These are phyloP conservation scores for Apiotrichum siamense DNA, from an alignment of 1,284 basidiomycete genomes.

Conservation along the genomic window DNA sequence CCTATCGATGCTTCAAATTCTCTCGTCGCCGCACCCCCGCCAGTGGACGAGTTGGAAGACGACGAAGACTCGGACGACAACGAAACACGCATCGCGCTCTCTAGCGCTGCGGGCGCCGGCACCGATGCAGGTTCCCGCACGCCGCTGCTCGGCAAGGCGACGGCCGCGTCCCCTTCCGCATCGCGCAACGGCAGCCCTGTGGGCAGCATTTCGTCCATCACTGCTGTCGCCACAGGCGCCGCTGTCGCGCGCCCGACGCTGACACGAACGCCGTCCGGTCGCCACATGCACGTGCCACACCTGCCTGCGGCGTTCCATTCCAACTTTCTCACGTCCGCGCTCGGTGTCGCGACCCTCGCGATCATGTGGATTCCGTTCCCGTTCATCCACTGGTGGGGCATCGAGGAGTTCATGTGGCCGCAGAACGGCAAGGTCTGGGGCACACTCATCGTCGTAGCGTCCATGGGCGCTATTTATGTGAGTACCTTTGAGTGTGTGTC, in stretches of 20 bases:
- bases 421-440: conserved; percentile 17
- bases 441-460: conserved; percentile 28
- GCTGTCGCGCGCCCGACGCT: neutral
- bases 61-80: conserved; percentile 12
- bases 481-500: conserved; percentile 8
- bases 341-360: conserved; percentile 40
- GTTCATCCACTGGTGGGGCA: conserved; percentile 32
- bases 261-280: neutral
- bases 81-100: conserved; percentile 7
- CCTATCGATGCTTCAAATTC: neutral
- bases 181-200: neutral
- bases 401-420: conserved; percentile 38
- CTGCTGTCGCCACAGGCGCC: too few species aligned
- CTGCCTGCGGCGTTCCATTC: conserved; percentile 43
- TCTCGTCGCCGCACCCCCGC: conserved; percentile 6
- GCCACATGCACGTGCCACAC: conserved; percentile 7
- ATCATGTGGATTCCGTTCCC: conserved; percentile 44
- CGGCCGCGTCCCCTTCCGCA: neutral
- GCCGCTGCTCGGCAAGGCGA: conserved; percentile 4
- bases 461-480: conserved; percentile 42
- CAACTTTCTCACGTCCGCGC: conserved; percentile 45
- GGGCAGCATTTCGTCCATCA: too few species aligned
- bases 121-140: conserved; percentile 3
- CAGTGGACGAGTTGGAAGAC: neutral
- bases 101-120: neutral